Base-by-base conservation (phyloP, 495 filamentous ascomycete species). In the Entonaema liquescens region DNA sequence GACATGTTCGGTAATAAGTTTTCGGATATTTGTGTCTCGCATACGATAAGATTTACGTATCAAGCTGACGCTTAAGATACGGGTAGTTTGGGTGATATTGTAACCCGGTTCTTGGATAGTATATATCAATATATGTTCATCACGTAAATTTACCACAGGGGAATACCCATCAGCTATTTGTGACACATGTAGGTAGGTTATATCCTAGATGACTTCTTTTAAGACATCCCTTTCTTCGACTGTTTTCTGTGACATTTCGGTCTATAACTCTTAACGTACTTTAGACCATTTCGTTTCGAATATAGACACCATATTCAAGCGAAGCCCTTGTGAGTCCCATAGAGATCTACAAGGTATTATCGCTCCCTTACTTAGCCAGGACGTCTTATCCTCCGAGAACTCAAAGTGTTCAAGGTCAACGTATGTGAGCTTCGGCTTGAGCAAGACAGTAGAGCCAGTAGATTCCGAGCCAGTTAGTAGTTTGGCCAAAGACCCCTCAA, bases 261-360 rank as follows among this genome's bases (percentile, higher is more conserved):
- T 47, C 42, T 13, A 47, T 2, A 21, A 5, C 9, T 6, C 9
- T 3, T 47, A 47, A 23, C 17, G 19, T 47, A 21, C 42, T 47
- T 47, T 47, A 47, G 21, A 50, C 64, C 59, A 73, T 5, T 67
- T 73, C 5, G 65, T 74, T 63, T 77, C 75, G 21, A 70, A 76
- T 19, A 77, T 61, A 17, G 50, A 62, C 13, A 77, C 74, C 65
- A 70, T 72, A 52, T 38, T 38, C 17, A 79, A 33, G 15, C 54
- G 38, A n/a, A n/a, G 56, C 3, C 72, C 77, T 6, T 40, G n/a
- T 1, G 74, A 55, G 42, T 74, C 73, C 77, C 77, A 79, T 6
- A 79, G 47, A 2, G 76, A 74, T 31, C 63, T 64, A 29, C 76
- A 78, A 17, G 74, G 74, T 2, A 79, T 66, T 11, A 72, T 29